Conservation (phyloP, 345 rosid species). For the Angophora floribunda region DNA sequence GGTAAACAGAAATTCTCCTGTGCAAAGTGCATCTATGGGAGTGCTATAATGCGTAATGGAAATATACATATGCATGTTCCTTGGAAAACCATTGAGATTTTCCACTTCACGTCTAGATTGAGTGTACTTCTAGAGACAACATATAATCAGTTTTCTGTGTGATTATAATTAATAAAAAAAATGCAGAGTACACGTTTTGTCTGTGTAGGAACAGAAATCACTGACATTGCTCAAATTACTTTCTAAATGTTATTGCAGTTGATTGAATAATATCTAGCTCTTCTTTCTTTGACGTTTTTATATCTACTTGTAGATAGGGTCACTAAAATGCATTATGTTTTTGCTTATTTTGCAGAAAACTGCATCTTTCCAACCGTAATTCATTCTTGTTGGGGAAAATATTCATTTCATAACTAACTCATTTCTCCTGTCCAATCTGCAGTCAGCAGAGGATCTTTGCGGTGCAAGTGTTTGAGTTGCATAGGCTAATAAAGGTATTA, state of each 20-base stretch:
- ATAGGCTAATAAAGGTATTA: conserved; percentile 81
- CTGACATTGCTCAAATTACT: neutral
- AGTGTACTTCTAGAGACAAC: neutral
- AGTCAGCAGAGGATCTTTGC: conserved; percentile 92
- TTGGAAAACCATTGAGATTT: neutral
- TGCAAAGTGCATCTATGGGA: neutral
- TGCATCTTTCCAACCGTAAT: neutral
- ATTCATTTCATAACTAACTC: neutral
- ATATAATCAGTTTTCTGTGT: neutral
- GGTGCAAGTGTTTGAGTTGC: conserved; percentile 88
- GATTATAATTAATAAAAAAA: neutral
- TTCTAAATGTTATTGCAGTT: neutral
- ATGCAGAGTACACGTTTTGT: neutral
- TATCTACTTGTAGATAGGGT: neutral
- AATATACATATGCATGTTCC: neutral
- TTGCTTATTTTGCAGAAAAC: neutral
- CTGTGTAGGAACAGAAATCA: neutral
- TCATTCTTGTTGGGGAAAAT: neutral
- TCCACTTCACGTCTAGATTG: neutral
- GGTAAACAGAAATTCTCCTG: neutral
- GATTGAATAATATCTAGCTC: neutral
- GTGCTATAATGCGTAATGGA: neutral
- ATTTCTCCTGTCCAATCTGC: conserved; percentile 15
- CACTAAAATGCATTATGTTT: neutral
- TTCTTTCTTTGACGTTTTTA: neutral